A percentile compares a stretch with the other conserved stretches of the same genome.
These are phyloP conservation scores for Trametes hirsuta DNA, from an alignment of 1,284 basidiomycete species.

Conservation along the genomic window DNA sequence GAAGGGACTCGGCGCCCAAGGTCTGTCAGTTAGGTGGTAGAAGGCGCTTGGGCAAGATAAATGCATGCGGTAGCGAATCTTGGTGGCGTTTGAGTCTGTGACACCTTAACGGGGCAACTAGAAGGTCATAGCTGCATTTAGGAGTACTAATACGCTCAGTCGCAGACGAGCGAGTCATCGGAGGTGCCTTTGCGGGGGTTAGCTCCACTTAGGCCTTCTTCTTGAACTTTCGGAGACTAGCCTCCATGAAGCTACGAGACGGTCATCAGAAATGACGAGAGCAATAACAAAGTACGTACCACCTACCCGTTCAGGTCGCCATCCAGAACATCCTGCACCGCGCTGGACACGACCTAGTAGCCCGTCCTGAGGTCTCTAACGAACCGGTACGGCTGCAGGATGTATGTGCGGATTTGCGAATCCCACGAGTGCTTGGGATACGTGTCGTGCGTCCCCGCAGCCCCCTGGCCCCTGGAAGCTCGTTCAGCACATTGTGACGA, in stretches of 20 bases:
- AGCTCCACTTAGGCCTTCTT: constrained; percentile 1
- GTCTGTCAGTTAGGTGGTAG: too few species aligned
- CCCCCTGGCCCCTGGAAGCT: constrained; percentile 15
- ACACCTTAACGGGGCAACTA: too few species aligned
- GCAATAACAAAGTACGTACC: too few species aligned
- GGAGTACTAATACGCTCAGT: too few species aligned
- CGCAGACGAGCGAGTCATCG: not conserved
- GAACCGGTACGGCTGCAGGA: constrained; percentile 21
- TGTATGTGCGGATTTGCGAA: constrained; percentile 25
- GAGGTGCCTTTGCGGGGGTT: not conserved
- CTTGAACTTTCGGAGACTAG: constrained; percentile 24
- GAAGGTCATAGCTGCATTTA: too few species aligned
- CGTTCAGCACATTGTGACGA: not conserved
- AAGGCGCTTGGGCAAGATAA: too few species aligned
- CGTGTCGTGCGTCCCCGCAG: constrained; percentile 13
- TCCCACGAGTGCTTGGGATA: constrained; percentile 21
- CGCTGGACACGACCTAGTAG: constrained; percentile 14
- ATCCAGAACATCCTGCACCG: constrained; percentile 19
- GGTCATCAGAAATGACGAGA: not conserved
- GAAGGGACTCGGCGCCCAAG: too few species aligned
- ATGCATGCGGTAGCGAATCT: too few species aligned
- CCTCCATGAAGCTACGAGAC: constrained; percentile 25
- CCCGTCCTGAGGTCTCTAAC: constrained; percentile 26
- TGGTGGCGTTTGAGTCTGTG: too few species aligned
- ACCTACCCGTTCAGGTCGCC: constrained; percentile 23